These are phyloP conservation scores for Calonectria pseudoturangicola DNA, from an alignment of 2,329 filamentous ascomycete genomes.

Conservation along the genomic window DNA sequence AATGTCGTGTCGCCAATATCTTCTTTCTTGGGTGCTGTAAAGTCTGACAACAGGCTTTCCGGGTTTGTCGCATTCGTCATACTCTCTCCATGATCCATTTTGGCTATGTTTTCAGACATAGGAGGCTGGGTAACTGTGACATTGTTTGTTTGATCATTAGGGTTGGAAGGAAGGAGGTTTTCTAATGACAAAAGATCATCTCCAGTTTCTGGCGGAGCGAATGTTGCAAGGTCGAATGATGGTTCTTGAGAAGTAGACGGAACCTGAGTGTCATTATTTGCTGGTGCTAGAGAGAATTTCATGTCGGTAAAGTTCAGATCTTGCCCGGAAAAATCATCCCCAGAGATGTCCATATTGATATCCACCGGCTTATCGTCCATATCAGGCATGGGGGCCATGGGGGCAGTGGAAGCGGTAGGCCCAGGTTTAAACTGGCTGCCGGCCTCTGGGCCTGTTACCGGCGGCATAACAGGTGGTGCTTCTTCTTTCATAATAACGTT, in stretches of 20 bases:
- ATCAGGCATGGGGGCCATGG: slow-evolving; percentile 54
- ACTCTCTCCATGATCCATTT: slow-evolving; percentile 36
- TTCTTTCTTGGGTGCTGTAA: slow-evolving; percentile 46
- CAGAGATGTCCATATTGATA: slow-evolving; percentile 48
- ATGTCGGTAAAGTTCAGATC: slow-evolving; percentile 74
- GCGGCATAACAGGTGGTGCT: slow-evolving; percentile 37
- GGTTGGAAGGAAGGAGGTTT: slow-evolving; percentile 55
- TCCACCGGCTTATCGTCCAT: slow-evolving; percentile 53
- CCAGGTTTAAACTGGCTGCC: slow-evolving; percentile 58
- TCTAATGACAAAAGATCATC: slow-evolving; percentile 57
- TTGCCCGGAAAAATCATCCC: slow-evolving; percentile 51
- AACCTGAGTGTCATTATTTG: slow-evolving; percentile 57
- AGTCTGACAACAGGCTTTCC: neutral
- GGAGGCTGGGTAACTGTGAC: slow-evolving; percentile 38
- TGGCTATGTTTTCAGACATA: slow-evolving; percentile 37
- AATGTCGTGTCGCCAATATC: slow-evolving; percentile 57
- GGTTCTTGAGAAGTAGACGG: slow-evolving; percentile 57
- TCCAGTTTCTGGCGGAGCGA: slow-evolving; percentile 60
- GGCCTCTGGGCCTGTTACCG: slow-evolving; percentile 37
- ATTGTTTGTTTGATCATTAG: slow-evolving; percentile 43
- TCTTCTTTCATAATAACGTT: slow-evolving; percentile 51
- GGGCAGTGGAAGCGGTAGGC: slow-evolving; percentile 49
- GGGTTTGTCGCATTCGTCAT: neutral
- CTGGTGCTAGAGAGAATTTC: slow-evolving; percentile 72
- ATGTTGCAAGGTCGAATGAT: slow-evolving; percentile 68